phyloP scores from a whole-genome alignment of 1,139 yeast species.

The Hyphopichia pseudoburtonii region DNA sequence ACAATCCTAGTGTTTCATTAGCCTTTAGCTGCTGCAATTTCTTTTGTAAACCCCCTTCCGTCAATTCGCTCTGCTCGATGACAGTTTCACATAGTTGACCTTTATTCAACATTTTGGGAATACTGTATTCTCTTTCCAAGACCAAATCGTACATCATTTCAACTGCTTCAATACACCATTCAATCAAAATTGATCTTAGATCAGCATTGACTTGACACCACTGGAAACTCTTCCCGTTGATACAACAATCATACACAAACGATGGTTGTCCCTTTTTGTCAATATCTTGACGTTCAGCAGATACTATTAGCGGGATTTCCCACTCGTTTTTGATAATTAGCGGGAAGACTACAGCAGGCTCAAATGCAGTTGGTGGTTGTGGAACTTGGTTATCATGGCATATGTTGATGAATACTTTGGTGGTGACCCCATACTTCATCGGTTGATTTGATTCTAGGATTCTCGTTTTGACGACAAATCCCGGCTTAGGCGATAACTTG shows the following conservation, averaged over 20 bases:
- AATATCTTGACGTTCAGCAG: slow-evolving; percentile 49
- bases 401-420: slow-evolving; percentile 77
- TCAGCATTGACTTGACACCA: slow-evolving; percentile 61
- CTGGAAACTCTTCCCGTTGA: slow-evolving; percentile 57
- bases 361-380: slow-evolving; percentile 44
- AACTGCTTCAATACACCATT: slow-evolving; percentile 69
- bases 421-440: slow-evolving; percentile 28
- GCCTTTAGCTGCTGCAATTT: slow-evolving; percentile 31
- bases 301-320: slow-evolving; percentile 80
- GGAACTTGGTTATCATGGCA: slow-evolving; percentile 71
- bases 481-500: slow-evolving; percentile 48
- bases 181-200: slow-evolving; percentile 48
- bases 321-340: slow-evolving; percentile 70
- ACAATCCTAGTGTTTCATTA: slow-evolving; percentile 41
- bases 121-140: slow-evolving; percentile 42
- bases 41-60: slow-evolving; percentile 32
- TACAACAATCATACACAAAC: slow-evolving; percentile 74
- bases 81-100: slow-evolving; percentile 48
- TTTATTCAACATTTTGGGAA: slow-evolving; percentile 64
- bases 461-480: slow-evolving; percentile 65
- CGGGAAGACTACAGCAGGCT: slow-evolving; percentile 60
- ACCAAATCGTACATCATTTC: slow-evolving; percentile 46
- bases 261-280: slow-evolving; percentile 74
- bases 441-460: slow-evolving; percentile 35
- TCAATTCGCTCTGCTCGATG: slow-evolving; percentile 30